A percentile compares a stretch with the other conserved stretches of the same genome.
phyloP scores from a whole-genome alignment of 768 basidiomycete species.

The Leccinum incarnatum region DNA sequence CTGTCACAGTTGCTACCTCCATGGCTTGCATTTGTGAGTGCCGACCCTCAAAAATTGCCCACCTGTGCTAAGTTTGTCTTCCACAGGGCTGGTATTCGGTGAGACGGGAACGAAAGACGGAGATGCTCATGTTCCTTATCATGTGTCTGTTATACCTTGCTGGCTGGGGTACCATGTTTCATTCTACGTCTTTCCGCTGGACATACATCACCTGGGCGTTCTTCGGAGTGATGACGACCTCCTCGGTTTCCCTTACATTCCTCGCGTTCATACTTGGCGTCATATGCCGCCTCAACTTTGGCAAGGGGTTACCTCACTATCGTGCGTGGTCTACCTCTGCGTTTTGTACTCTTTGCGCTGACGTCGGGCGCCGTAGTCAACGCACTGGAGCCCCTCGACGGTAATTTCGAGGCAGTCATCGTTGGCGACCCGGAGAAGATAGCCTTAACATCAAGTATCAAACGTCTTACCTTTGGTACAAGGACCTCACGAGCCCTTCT shows the following conservation, averaged over 20 bases:
- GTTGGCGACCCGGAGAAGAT: slow-evolving; percentile 51
- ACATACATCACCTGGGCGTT: slow-evolving; percentile 72
- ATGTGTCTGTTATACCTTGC: slow-evolving; percentile 59
- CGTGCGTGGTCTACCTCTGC: slow-evolving; percentile 41
- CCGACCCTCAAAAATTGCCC: neutral
- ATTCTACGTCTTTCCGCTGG: slow-evolving; percentile 71
- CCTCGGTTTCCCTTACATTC: slow-evolving; percentile 57
- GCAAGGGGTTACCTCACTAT: slow-evolving; percentile 66
- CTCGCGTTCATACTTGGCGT: slow-evolving; percentile 59
- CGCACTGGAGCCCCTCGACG: slow-evolving; percentile 48
- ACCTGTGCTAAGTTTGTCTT: neutral
- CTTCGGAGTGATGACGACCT: slow-evolving; percentile 60
- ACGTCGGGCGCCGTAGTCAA: slow-evolving; percentile 42
- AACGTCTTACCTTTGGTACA: slow-evolving; percentile 41
- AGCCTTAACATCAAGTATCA: slow-evolving; percentile 55
- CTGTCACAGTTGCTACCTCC: slow-evolving; percentile 54
- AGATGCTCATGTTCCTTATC: slow-evolving; percentile 62
- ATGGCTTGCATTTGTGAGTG: slow-evolving; percentile 60
- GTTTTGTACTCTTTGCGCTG: neutral
- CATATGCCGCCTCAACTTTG: slow-evolving; percentile 71
- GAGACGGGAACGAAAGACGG: slow-evolving; percentile 58
- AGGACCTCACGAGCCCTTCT: slow-evolving; percentile 32
- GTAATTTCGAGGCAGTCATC: slow-evolving; percentile 36
- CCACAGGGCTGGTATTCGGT: slow-evolving; percentile 73
- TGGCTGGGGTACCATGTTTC: slow-evolving; percentile 74